Evolutionary conservation across 202 grass and related monocot species (phyloP).

Genomic region (Miscanthus sacchariflorus): DNA sequence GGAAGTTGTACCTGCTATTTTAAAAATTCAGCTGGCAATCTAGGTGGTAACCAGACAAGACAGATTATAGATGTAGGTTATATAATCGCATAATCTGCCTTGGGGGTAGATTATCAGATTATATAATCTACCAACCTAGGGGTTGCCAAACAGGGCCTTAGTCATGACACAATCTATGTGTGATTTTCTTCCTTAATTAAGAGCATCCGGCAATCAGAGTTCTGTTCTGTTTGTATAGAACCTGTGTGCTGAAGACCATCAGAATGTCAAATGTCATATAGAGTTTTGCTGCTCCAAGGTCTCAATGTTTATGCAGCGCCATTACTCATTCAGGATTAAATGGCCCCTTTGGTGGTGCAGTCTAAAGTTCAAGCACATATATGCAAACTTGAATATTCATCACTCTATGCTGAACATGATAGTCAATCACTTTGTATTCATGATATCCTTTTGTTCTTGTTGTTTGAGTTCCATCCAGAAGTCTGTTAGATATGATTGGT

Average conservation of each 20-base stretch:
- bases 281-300: not conserved
- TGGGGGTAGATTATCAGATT: too few species aligned
- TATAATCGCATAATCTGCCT: too few species aligned
- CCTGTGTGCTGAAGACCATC: not conserved
- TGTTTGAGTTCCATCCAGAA: not conserved
- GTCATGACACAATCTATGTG: not conserved
- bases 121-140: too few species aligned
- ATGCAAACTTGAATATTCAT: not conserved
- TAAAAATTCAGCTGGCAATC: not conserved
- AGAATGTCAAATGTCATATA: not conserved
- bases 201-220: not conserved
- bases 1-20: not conserved
- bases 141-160: not conserved
- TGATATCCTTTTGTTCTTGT: not conserved
- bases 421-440: not conserved
- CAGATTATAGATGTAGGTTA: too few species aligned
- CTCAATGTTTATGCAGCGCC: not conserved
- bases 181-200: not conserved
- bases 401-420: not conserved
- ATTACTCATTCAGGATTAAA: not conserved
- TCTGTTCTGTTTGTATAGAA: not conserved
- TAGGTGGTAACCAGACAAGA: too few species aligned
- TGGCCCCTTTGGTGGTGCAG: not conserved
- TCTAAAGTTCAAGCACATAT: not conserved
- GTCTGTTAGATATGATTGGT: not conserved